Base-by-base conservation (phyloP, 2,329 filamentous ascomycete genomes). In the Acrocalymma vagum region DNA sequence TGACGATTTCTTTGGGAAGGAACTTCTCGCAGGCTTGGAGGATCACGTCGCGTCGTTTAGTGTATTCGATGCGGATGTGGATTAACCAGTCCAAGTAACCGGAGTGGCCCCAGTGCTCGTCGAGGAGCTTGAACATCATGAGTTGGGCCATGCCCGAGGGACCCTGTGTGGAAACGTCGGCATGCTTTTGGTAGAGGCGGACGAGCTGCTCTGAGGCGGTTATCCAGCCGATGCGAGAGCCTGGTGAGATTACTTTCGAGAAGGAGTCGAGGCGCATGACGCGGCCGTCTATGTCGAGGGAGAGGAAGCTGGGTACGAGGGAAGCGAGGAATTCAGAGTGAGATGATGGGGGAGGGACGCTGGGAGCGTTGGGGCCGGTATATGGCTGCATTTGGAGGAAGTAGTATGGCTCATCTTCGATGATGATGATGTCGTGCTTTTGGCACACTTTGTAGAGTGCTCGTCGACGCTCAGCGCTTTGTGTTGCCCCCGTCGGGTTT, bases 371-470 rank as follows among this genome's bases (percentile, higher is more conserved):
- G 21, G 77, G 72, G 10, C 81, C 78, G 2, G 78, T 78, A 71
- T 91, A 93, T 0, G 86, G 83, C 56, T 88, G 83, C 87, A 91
- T 89, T 71, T 96, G 92, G 23, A 96, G 78, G 74, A 93, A 96
- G 72, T 95, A 96, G 74, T 96, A 96, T 2, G 92, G 92, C 67
- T 96, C 92, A 65, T 96, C 92, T 73, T 96, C 92, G 55, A 96
- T 75, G 63, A 96, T 92, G 73, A 83, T 87, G 26, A 96, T 62
- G 63, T 96, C 88, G 69, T 96, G 90, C 72, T 90, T 90, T 65
- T 87, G 86, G 21, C 86, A 88, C 10, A 95, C 80, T 23, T 77
- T 77, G 71, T 96, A 96, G 29, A 96, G 78, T 15, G 83, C 87
- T 51, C 78, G 77, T 37, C 91, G 78, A 41, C 92, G 78, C 62